These are phyloP conservation scores for Coemansia aciculifera DNA, from an alignment of 192 early-diverging fungal genomes.

Conservation along the genomic window DNA sequence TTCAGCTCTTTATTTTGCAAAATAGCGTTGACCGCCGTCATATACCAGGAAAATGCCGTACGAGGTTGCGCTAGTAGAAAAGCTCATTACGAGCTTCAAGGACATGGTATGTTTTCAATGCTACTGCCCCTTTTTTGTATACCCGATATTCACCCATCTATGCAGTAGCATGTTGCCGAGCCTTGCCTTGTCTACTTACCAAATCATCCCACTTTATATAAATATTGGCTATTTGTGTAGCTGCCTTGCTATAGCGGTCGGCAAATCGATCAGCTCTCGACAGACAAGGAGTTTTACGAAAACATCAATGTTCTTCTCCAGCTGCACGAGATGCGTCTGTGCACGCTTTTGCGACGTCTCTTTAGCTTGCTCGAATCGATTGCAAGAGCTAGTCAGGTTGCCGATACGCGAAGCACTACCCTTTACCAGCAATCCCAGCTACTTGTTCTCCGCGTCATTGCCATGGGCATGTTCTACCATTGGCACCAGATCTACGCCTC, in stretches of 20 bases:
- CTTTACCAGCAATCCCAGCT: constrained; percentile 84
- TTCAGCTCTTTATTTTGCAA: constrained; percentile 5
- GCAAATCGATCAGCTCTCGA: constrained; percentile 64
- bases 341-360: constrained; percentile 67
- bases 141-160: not conserved
- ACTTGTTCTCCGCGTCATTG: constrained; percentile 78
- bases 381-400: constrained; percentile 57
- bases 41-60: constrained; percentile 41
- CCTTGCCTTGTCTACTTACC: not conserved
- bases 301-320: constrained; percentile 75
- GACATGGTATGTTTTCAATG: constrained; percentile 41
- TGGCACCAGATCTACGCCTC: constrained; percentile 73
- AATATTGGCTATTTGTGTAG: constrained; percentile 41
- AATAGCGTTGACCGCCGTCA: constrained; percentile 2
- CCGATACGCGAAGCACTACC: constrained; percentile 25
- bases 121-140: constrained; percentile 3
- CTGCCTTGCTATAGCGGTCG: constrained; percentile 73
- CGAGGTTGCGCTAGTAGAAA: constrained; percentile 52
- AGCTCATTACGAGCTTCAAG: constrained; percentile 50
- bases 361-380: constrained; percentile 72
- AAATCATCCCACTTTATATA: not conserved
- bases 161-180: not conserved
- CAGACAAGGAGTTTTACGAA: constrained; percentile 78
- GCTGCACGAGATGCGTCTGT: constrained; percentile 73
- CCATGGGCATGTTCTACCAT: constrained; percentile 81